phyloP scores from a whole-genome alignment of 139 green algal genomes.

The Yamagishiella unicocca region DNA sequence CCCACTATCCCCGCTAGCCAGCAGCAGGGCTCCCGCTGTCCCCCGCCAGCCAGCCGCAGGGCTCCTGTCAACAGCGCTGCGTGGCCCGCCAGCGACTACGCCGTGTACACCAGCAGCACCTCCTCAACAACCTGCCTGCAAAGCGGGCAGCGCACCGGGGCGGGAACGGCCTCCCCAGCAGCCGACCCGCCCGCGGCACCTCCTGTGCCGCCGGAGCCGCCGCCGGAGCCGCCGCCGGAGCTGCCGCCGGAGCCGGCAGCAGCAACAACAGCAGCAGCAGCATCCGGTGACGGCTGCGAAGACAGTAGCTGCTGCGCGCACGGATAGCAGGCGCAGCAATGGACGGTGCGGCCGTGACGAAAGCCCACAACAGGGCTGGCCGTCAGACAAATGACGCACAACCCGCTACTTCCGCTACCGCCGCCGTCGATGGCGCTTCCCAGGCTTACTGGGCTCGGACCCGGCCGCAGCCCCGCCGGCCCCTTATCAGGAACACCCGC shows the following conservation, averaged over 20 bases:
- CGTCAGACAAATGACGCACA: constrained; percentile 1
- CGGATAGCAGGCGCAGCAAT: constrained; percentile 24
- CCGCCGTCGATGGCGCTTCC: not conserved
- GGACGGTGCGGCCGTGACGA: constrained; percentile 1
- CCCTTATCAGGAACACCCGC: too few relatives aligned
- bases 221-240: too few relatives aligned
- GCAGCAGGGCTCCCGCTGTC: too few relatives aligned
- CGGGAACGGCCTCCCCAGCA: not conserved
- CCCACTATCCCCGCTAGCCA: too few relatives aligned
- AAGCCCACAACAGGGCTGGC: constrained; percentile 3
- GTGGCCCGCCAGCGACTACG: not conserved
- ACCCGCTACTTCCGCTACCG: not conserved
- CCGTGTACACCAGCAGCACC: not conserved
- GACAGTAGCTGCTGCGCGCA: constrained; percentile 10
- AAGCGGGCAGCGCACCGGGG: constrained; percentile 18
- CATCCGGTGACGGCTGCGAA: not conserved
- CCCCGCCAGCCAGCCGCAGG: too few relatives aligned
- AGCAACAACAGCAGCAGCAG: too few relatives aligned
- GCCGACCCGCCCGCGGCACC: not conserved
- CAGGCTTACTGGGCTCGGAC: too few relatives aligned
- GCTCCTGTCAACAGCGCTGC: too few relatives aligned
- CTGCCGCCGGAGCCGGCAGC: too few relatives aligned
- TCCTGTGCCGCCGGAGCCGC: too few relatives aligned
- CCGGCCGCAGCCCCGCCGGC: too few relatives aligned
- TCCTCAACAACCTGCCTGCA: constrained; percentile 23